These are phyloP conservation scores for Lasiodiplodia sp. DNA, from an alignment of 2,329 filamentous ascomycete species.

Conservation along the genomic window DNA sequence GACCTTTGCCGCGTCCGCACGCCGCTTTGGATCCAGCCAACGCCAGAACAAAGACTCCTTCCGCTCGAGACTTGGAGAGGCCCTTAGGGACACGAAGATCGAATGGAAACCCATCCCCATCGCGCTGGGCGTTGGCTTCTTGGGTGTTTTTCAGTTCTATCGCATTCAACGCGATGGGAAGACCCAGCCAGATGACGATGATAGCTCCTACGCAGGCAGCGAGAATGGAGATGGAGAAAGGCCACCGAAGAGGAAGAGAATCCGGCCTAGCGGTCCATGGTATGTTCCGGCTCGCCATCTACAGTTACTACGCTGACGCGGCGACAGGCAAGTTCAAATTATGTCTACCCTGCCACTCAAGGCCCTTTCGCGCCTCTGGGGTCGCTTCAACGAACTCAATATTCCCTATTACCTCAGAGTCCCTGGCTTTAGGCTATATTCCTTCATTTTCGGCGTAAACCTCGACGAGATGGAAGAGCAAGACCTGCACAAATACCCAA, in stretches of 20 bases:
- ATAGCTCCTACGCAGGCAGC: conserved; percentile 51
- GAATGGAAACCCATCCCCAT: conserved; percentile 93
- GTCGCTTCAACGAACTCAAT: conserved; percentile 85
- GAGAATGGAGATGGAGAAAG: conserved; percentile 58
- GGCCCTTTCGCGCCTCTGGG: conserved; percentile 88
- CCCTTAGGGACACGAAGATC: conserved; percentile 70
- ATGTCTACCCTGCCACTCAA: conserved; percentile 94
- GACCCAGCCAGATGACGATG: conserved; percentile 47
- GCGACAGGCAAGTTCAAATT: conserved; percentile 77
- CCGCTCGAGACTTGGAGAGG: conserved; percentile 62
- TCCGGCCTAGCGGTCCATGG: conserved; percentile 87
- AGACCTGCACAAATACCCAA: conserved; percentile 88
- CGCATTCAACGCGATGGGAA: conserved; percentile 68
- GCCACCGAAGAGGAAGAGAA: conserved; percentile 64
- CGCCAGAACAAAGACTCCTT: conserved; percentile 61
- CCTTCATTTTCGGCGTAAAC: conserved; percentile 89
- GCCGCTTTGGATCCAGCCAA: conserved; percentile 49
- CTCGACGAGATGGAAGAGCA: conserved; percentile 86
- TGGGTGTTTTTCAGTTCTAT: conserved; percentile 85
- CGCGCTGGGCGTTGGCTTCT: conserved; percentile 81
- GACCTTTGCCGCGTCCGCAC: conserved; percentile 51
- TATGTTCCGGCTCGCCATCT: conserved; percentile 45
- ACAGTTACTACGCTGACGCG: conserved; percentile 28
- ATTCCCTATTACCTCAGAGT: conserved; percentile 88
- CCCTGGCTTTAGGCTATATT: conserved; percentile 90